These are phyloP conservation scores for Cantharellus anzutake DNA, from an alignment of 768 basidiomycete genomes.

Conservation along the genomic window DNA sequence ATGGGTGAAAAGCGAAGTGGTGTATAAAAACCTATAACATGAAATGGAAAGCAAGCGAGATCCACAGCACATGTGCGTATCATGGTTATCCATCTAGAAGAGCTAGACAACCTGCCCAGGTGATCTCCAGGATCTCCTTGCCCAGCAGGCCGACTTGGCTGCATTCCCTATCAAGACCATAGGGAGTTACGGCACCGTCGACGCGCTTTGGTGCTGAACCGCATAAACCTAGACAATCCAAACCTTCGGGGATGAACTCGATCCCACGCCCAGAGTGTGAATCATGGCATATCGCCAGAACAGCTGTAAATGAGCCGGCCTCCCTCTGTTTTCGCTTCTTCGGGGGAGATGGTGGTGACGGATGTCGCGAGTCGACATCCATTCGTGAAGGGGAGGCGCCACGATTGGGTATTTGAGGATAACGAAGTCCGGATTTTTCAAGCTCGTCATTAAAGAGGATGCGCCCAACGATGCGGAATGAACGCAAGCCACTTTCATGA, in stretches of 20 bases:
- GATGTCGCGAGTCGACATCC: neutral
- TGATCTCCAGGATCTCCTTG: constrained; percentile 32
- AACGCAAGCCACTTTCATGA: constrained; percentile 28
- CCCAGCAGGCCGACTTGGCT: constrained; percentile 19
- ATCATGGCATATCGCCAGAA: constrained; percentile 22
- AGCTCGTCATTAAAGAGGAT: constrained; percentile 56
- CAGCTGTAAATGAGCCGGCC: constrained; percentile 26
- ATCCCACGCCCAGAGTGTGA: constrained; percentile 21
- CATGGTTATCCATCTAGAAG: constrained; percentile 11
- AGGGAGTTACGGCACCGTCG: constrained; percentile 21
- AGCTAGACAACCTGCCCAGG: constrained; percentile 35
- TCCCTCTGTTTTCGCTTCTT: neutral
- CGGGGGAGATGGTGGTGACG: constrained; percentile 39
- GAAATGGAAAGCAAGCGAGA: neutral
- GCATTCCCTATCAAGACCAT: constrained; percentile 15
- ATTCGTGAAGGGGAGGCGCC: constrained; percentile 33
- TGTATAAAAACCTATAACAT: too few species aligned
- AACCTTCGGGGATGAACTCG: constrained; percentile 63
- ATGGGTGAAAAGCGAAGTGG: too few species aligned
- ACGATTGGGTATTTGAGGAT: neutral
- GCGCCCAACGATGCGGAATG: constrained; percentile 59
- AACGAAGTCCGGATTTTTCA: constrained; percentile 33
- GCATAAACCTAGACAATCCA: constrained; percentile 57
- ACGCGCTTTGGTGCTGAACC: constrained; percentile 16
- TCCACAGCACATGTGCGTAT: neutral